Conservation (phyloP, 2,329 filamentous ascomycete genomes). For the Nemania sp. region DNA sequence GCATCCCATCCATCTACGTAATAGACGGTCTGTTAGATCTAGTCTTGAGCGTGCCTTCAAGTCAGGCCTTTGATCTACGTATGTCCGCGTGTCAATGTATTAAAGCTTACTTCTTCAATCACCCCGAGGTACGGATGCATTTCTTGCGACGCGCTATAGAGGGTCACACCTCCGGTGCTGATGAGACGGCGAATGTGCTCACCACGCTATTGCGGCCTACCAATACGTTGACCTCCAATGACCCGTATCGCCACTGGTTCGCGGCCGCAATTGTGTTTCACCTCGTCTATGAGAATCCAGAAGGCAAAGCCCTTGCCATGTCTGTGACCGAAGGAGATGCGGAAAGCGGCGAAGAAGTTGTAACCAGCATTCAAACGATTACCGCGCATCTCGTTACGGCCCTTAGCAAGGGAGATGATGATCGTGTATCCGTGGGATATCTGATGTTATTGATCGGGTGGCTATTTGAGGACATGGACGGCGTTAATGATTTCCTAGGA, state of each 20-base stretch:
- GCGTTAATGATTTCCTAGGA: slow-evolving; percentile 88
- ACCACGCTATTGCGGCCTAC: slow-evolving; percentile 76
- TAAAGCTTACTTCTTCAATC: slow-evolving; percentile 87
- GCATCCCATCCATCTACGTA: slow-evolving; percentile 74
- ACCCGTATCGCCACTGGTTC: slow-evolving; percentile 90
- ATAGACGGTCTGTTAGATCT: slow-evolving; percentile 91
- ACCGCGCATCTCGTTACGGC: slow-evolving; percentile 83
- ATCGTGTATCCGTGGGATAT: slow-evolving; percentile 80
- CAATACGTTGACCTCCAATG: slow-evolving; percentile 63
- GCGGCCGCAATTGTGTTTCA: slow-evolving; percentile 86
- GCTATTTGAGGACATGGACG: slow-evolving; percentile 90
- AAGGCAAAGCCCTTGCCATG: slow-evolving; percentile 80
- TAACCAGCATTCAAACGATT: slow-evolving; percentile 89
- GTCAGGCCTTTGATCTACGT: slow-evolving; percentile 76
- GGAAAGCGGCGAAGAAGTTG: slow-evolving; percentile 87
- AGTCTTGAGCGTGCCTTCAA: slow-evolving; percentile 68
- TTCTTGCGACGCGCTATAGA: slow-evolving; percentile 89
- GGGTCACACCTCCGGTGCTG: slow-evolving; percentile 75
- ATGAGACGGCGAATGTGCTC: slow-evolving; percentile 87
- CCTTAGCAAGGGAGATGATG: slow-evolving; percentile 75
- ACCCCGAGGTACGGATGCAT: slow-evolving; percentile 79
- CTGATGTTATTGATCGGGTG: slow-evolving; percentile 87
- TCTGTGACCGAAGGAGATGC: slow-evolving; percentile 87
- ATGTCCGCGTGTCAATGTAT: slow-evolving; percentile 87
- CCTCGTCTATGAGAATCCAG: slow-evolving; percentile 76